Conservation (phyloP, 352 stramenopile genomes). For the Pseudoperonospora humuli region DNA sequence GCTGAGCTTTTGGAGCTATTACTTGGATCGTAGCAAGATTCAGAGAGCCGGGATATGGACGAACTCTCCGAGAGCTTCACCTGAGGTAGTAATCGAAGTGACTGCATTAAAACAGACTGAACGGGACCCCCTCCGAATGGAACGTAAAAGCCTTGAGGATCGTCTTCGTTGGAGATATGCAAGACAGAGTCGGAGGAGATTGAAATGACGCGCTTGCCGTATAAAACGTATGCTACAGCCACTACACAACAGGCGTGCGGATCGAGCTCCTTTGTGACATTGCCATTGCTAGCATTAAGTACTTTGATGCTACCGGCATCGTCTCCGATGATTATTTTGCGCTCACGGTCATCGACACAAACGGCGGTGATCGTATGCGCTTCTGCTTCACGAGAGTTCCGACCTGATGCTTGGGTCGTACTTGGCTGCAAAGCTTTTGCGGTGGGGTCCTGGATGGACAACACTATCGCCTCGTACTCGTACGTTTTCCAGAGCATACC, state of each 20-base stretch:
- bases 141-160: conserved; percentile 60
- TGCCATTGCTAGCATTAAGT: conserved; percentile 70
- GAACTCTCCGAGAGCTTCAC: too few relatives aligned
- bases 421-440: too few relatives aligned
- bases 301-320: conserved; percentile 57
- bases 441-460: conserved; percentile 11
- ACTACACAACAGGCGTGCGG: conserved; percentile 37
- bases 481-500: conserved; percentile 48
- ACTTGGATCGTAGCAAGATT: too few relatives aligned
- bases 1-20: too few relatives aligned
- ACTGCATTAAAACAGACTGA: conserved; percentile 54
- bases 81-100: conserved; percentile 41
- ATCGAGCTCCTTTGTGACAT: conserved; percentile 85
- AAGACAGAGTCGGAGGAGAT: conserved; percentile 47
- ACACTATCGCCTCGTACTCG: conserved; percentile 33
- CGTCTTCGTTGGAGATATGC: conserved; percentile 69
- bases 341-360: conserved; percentile 77
- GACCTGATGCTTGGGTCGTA: too few relatives aligned
- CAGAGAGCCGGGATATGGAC: too few relatives aligned
- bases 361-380: conserved; percentile 70
- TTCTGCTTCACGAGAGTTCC: too few relatives aligned
- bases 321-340: conserved; percentile 75
- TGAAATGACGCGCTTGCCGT: conserved; percentile 57
- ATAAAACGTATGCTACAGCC: conserved; percentile 54
- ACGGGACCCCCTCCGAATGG: conserved; percentile 41